Percentiles rank a stretch among this genome's conserved stretches.
These are phyloP conservation scores for Penicillium nucicola DNA, from an alignment of 495 filamentous ascomycete genomes.

Conservation along the genomic window DNA sequence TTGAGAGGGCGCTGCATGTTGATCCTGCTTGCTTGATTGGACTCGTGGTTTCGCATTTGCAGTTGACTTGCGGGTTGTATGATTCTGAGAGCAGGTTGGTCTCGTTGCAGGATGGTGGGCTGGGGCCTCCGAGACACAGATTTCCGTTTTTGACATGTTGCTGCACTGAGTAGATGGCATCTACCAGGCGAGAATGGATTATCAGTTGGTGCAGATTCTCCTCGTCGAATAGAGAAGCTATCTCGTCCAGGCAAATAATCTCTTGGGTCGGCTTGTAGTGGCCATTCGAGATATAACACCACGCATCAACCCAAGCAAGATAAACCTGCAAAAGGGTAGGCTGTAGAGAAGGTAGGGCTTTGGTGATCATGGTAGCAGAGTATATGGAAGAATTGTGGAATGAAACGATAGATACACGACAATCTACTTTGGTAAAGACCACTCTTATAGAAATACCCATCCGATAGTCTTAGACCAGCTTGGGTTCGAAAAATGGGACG, in stretches of 20 bases:
- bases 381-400: no score
- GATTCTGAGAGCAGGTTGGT: slow-evolving; percentile 12
- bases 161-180: slow-evolving; percentile 9
- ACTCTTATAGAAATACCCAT: no score
- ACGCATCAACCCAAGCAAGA: slow-evolving; percentile 15
- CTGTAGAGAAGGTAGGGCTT: not conserved
- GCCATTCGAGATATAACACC: slow-evolving; percentile 4
- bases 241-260: not conserved
- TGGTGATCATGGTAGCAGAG: slow-evolving; percentile 6
- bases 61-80: slow-evolving; percentile 16
- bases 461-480: no score
- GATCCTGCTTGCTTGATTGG: not conserved
- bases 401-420: no score
- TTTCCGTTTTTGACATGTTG: not conserved
- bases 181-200: not conserved
- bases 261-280: not conserved
- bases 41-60: slow-evolving; percentile 2
- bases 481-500: no score
- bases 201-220: slow-evolving; percentile 5
- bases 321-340: slow-evolving; percentile 10
- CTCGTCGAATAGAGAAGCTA: slow-evolving; percentile 7
- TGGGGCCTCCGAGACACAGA: slow-evolving; percentile 7
- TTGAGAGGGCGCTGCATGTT: not conserved
- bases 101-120: slow-evolving; percentile 14
- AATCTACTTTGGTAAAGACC: no score